Evolutionary conservation across 805 yeast species (phyloP).

Genomic region (Pichia cabralensis): DNA sequence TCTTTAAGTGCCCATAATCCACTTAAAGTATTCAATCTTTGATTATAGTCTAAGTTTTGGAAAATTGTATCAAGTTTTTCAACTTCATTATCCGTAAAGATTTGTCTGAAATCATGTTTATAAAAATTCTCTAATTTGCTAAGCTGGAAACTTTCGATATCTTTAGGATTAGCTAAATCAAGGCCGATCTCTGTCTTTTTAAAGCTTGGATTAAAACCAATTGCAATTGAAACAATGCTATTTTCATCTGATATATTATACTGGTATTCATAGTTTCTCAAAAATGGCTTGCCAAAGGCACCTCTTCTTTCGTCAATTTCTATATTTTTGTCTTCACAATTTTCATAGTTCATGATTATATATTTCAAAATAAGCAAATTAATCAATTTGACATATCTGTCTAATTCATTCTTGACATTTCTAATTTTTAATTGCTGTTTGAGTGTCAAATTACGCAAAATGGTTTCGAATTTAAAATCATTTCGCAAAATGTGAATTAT

Average conservation of each 20-base stretch:
- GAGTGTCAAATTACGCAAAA: constrained; percentile 16
- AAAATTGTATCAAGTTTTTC: constrained; percentile 19
- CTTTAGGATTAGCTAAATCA: constrained; percentile 35
- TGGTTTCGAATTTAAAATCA: constrained; percentile 13
- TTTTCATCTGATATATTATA: constrained; percentile 58
- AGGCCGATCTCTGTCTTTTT: constrained; percentile 29
- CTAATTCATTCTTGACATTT: constrained; percentile 27
- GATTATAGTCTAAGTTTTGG: constrained; percentile 1
- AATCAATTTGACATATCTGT: constrained; percentile 31
- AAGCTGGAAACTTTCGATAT: constrained; percentile 17
- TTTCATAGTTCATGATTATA: constrained; percentile 28
- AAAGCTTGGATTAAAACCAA: constrained; percentile 20
- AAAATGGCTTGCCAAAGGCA: constrained; percentile 48
- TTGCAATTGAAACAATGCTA: constrained; percentile 35
- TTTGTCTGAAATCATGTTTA: constrained; percentile 18
- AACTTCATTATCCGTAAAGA: constrained; percentile 21
- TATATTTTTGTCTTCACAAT: constrained; percentile 11
- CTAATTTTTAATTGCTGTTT: constrained; percentile 32
- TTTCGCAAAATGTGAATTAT: constrained; percentile 7
- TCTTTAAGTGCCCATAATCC: constrained; percentile 76
- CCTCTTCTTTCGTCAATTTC: constrained; percentile 21
- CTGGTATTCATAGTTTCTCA: constrained; percentile 24
- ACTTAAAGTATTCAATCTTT: constrained; percentile 30
- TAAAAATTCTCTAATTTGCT: constrained; percentile 14
- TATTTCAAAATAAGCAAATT: constrained; percentile 36